Evolutionary conservation across 2,329 filamentous ascomycete genomes (phyloP), one percentile per base, ranked within the genome.

Genomic region (Cordyceps cateniannulata): DNA sequence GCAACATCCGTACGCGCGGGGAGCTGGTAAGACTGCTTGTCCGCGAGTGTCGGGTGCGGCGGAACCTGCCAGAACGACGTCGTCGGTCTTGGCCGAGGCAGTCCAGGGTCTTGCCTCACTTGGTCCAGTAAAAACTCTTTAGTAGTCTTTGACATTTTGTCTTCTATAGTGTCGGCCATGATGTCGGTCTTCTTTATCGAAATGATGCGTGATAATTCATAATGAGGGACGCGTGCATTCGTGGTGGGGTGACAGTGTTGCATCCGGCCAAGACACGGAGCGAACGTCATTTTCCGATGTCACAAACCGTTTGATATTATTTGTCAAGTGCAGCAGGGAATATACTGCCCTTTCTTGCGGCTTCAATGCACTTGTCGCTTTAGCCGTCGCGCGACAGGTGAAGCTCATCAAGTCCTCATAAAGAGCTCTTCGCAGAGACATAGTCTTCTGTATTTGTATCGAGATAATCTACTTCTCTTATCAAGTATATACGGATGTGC

Each of bases 31-130:
- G 69, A 70, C 44, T 70, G 69, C 5, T 63, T 63, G 0, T 65
- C 60, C 5, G 66, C 63, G 1, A 71, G 59, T 7, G 50, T 61
- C 1, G 67, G 63, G 57, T 71, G 68, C 1, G 61, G 61, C 1
- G 69, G 68, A 8, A 65, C 51, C 29, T 70, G 69, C 69, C 70
- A 71, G 1, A 64, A 63, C 0, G 69, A 67, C 10, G 62, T 44
- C 1, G 69, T 70, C 18, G 69, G 69, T 3, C 65, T 63, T 3
- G 62, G 27, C 2, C 63, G 61, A 1, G 69, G 69, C 3, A 71
- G 48, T 1, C 66, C 65, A 0, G 69, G 69, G 18, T 70, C 69
- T 8, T 51, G 47, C 14, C 27, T 40, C 9, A 40, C 50, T 45
- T 60, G 59, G 22, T 49, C 9, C 9, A 47, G 16, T 8, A 60